These are phyloP conservation scores for Ustilago hordei DNA, from an alignment of 1,284 basidiomycete genomes.

Conservation along the genomic window DNA sequence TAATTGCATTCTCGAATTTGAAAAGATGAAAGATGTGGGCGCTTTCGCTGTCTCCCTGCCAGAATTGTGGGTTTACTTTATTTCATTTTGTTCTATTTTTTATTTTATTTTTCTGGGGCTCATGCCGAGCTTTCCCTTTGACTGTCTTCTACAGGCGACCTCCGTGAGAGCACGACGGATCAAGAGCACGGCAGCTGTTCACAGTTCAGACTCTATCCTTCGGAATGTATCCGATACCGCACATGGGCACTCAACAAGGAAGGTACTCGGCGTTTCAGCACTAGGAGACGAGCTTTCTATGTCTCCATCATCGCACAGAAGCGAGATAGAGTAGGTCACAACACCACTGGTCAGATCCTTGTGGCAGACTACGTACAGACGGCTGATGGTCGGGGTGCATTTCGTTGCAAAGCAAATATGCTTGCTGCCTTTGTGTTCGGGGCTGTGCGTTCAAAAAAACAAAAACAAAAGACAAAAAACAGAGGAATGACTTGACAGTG, in stretches of 20 bases:
- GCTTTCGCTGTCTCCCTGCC: not conserved
- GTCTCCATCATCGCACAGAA: too few species aligned
- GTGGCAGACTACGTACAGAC: too few species aligned
- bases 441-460: not conserved
- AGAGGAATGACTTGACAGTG: constrained; percentile 7
- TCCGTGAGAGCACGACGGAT: not conserved
- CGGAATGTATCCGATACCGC: too few species aligned
- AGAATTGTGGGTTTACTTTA: too few species aligned
- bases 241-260: too few species aligned
- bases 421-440: not conserved
- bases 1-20: not conserved
- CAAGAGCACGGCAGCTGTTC: not conserved
- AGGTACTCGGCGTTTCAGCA: too few species aligned
- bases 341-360: too few species aligned
- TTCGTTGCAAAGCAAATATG: not conserved
- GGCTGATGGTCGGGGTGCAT: not conserved
- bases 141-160: not conserved
- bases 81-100: not conserved
- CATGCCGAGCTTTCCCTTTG: not conserved
- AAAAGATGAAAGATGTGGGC: not conserved
- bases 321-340: too few species aligned
- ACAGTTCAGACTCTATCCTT: too few species aligned
- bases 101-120: too few species aligned
- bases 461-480: not conserved
- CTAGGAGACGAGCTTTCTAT: too few species aligned